A percentile compares a stretch with the other conserved stretches of the same genome.
Conservation (phyloP, 2,329 filamentous ascomycete genomes). For the Clathrospora elynae region DNA sequence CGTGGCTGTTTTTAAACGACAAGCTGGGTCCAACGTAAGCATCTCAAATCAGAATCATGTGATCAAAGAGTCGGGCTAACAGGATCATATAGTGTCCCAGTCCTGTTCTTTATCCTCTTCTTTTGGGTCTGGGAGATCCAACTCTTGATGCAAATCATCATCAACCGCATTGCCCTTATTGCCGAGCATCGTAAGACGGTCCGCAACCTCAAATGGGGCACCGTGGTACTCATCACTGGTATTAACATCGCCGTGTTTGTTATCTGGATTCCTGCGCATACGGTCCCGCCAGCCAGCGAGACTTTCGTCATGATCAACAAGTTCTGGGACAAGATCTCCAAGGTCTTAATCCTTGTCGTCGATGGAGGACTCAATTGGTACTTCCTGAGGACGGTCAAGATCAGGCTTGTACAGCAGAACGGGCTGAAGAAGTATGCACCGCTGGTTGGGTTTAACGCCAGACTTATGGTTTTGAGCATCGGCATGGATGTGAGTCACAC, state of each 20-base stretch:
- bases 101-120: slow-evolving; percentile 42
- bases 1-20: slow-evolving; percentile 41
- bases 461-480: slow-evolving; percentile 49
- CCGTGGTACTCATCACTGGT: slow-evolving; percentile 52
- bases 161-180: slow-evolving; percentile 60
- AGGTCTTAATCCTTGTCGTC: slow-evolving; percentile 58
- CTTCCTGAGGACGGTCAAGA: slow-evolving; percentile 54
- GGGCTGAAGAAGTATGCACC: slow-evolving; percentile 51
- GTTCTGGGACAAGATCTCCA: slow-evolving; percentile 60
- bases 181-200: slow-evolving; percentile 50
- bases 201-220: slow-evolving; percentile 54
- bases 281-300: slow-evolving; percentile 35
- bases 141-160: slow-evolving; percentile 60
- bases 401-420: slow-evolving; percentile 45
- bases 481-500: slow-evolving; percentile 47
- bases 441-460: slow-evolving; percentile 50
- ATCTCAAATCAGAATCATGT: neutral
- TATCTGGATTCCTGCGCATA: slow-evolving; percentile 60
- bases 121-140: slow-evolving; percentile 52
- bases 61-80: slow-evolving; percentile 6
- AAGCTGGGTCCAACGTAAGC: slow-evolving; percentile 39
- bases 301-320: slow-evolving; percentile 55
- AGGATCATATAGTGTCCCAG: slow-evolving; percentile 26
- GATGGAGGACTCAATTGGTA: slow-evolving; percentile 60
- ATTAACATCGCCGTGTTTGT: slow-evolving; percentile 61